Evolutionary conservation across 805 yeast genomes (phyloP).

Genomic region (Spencermartinsiella europaea): DNA sequence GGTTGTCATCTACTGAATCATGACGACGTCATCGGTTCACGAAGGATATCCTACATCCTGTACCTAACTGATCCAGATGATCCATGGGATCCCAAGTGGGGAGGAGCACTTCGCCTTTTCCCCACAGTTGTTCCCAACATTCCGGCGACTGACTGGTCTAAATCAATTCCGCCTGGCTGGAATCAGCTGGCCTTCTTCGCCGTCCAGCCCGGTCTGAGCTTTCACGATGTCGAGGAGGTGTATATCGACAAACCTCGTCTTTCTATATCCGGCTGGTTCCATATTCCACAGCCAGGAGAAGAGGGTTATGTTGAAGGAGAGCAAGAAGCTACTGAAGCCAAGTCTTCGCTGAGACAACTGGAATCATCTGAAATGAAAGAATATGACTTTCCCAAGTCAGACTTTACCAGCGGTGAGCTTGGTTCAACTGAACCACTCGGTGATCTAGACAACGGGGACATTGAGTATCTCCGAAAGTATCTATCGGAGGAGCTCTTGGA

Average conservation of each 20-base stretch:
- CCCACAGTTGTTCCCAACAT: constrained; percentile 86
- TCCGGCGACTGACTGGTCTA: constrained; percentile 70
- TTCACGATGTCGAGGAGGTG: constrained; percentile 98
- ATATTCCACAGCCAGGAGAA: constrained; percentile 92
- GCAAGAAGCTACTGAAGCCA: constrained; percentile 69
- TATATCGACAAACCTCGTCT: constrained; percentile 83
- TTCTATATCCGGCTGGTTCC: constrained; percentile 98
- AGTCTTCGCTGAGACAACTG: constrained; percentile 71
- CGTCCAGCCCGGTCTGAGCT: constrained; percentile 93
- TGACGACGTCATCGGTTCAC: constrained; percentile 95
- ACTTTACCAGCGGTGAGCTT: constrained; percentile 8
- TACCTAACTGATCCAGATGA: constrained; percentile 91
- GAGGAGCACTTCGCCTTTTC: constrained; percentile 85
- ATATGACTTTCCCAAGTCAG: constrained; percentile 68
- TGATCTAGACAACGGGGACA: constrained; percentile 33
- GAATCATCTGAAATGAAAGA: constrained; percentile 73
- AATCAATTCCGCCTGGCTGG: constrained; percentile 81
- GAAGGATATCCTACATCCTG: constrained; percentile 87
- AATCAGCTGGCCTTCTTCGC: constrained; percentile 94
- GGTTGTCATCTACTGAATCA: constrained; percentile 94
- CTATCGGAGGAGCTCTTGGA: constrained; percentile 51
- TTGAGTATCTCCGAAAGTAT: constrained; percentile 45
- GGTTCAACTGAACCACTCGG: constrained; percentile 13
- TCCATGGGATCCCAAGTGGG: constrained; percentile 85
- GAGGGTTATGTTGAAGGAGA: constrained; percentile 79